phyloP scores from a whole-genome alignment of 1,139 yeast species.

The Debaryomyces psychrophilus region DNA sequence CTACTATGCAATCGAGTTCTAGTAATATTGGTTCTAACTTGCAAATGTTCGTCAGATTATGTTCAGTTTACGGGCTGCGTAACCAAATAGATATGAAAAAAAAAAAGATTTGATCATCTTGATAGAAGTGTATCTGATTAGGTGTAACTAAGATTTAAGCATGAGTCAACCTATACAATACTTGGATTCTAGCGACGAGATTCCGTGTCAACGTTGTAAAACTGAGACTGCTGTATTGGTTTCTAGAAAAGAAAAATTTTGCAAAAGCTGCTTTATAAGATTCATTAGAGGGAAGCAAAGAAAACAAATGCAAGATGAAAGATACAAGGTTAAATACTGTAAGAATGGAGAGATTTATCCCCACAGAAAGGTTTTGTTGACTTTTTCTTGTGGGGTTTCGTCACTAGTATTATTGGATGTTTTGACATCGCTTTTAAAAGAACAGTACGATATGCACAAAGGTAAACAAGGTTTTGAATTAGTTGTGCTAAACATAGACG shows the following conservation, averaged over 20 bases:
- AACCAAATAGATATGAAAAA: slow-evolving; percentile 5
- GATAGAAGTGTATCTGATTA: background rate
- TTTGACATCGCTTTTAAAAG: slow-evolving; percentile 58
- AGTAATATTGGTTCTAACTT: too few relatives aligned
- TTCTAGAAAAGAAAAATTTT: slow-evolving; percentile 73
- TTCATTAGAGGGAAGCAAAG: slow-evolving; percentile 81
- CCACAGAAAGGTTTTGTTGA: slow-evolving; percentile 52
- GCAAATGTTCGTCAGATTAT: too few relatives aligned
- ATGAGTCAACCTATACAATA: slow-evolving; percentile 22
- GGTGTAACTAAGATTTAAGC: background rate
- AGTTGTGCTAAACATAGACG: slow-evolving; percentile 57
- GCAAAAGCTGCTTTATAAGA: slow-evolving; percentile 68
- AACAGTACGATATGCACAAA: slow-evolving; percentile 60
- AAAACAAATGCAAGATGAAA: slow-evolving; percentile 70
- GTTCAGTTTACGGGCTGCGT: slow-evolving; percentile 1
- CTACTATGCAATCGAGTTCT: background rate
- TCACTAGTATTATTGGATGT: slow-evolving; percentile 73
- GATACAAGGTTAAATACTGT: slow-evolving; percentile 68
- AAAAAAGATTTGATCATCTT: slow-evolving; percentile 2
- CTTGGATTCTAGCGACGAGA: slow-evolving; percentile 16
- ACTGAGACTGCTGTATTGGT: slow-evolving; percentile 45
- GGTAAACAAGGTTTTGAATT: slow-evolving; percentile 73
- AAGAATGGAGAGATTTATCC: slow-evolving; percentile 31
- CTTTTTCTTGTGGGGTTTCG: slow-evolving; percentile 67
- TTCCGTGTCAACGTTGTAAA: slow-evolving; percentile 55